A percentile compares a stretch with the other conserved stretches of the same genome.
phyloP scores from a whole-genome alignment of 768 basidiomycete genomes.

The Serendipita sp. region DNA sequence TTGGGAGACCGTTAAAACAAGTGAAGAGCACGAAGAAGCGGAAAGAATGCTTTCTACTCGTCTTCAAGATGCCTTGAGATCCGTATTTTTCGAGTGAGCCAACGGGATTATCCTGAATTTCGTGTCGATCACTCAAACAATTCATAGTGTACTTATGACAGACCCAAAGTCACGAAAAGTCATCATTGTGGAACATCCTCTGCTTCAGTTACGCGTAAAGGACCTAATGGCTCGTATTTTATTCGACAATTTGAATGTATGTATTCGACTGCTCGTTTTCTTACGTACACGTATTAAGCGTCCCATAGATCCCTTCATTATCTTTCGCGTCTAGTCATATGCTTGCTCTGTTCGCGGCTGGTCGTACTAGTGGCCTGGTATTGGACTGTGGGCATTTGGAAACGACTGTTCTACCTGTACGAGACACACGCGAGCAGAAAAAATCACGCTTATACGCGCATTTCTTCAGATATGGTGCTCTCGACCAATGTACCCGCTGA shows the following conservation, averaged over 20 bases:
- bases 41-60: slow-evolving; percentile 53
- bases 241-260: slow-evolving; percentile 79
- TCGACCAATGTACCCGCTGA: slow-evolving; percentile 66
- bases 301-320: slow-evolving; percentile 67
- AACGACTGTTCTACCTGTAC: slow-evolving; percentile 70
- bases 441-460: background rate
- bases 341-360: slow-evolving; percentile 68
- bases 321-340: slow-evolving; percentile 86
- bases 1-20: slow-evolving; percentile 18
- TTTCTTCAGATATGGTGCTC: slow-evolving; percentile 65
- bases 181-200: slow-evolving; percentile 77
- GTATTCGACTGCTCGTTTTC: slow-evolving; percentile 5
- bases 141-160: slow-evolving; percentile 64
- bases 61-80: slow-evolving; percentile 51
- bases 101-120: background rate
- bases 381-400: slow-evolving; percentile 88
- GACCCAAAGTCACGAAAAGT: slow-evolving; percentile 94
- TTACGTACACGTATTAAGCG: background rate
- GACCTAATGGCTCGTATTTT: slow-evolving; percentile 71
- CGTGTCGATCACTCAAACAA: background rate
- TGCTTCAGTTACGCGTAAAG: slow-evolving; percentile 75
- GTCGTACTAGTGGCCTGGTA: slow-evolving; percentile 84
- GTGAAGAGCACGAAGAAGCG: slow-evolving; percentile 49
- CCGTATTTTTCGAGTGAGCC: slow-evolving; percentile 77
- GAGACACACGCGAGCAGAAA: slow-evolving; percentile 16